Conservation (phyloP, 805 yeast species). For the Danielia oregonensis region DNA sequence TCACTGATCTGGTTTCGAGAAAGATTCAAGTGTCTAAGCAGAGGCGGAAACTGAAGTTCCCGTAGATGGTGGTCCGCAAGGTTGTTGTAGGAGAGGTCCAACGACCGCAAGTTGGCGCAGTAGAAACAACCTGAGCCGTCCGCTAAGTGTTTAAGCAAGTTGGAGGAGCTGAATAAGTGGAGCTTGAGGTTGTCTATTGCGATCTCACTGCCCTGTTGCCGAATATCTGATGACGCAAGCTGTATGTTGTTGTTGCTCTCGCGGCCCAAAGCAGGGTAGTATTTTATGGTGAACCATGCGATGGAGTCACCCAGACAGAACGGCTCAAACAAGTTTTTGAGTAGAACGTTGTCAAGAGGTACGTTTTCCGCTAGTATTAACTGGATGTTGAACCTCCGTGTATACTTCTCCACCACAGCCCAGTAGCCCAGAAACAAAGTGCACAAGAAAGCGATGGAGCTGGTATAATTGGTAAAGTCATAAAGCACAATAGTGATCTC, state of each 20-base stretch:
- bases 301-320: constrained; percentile 11
- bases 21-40: constrained; percentile 19
- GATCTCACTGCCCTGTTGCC: constrained; percentile 3
- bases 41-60: constrained; percentile 17
- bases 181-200: constrained; percentile 14
- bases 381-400: constrained; percentile 14
- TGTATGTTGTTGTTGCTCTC: constrained; percentile 2
- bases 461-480: constrained; percentile 9
- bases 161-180: constrained; percentile 16
- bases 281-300: constrained; percentile 14
- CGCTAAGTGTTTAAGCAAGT: constrained; percentile 10
- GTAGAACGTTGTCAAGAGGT: constrained; percentile 5
- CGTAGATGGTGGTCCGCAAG: constrained; percentile 18
- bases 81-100: constrained; percentile 28
- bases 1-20: constrained; percentile 23
- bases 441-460: constrained; percentile 5
- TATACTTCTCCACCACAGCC: constrained; percentile 9
- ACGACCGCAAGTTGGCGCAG: constrained; percentile 12
- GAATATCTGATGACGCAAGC: neutral
- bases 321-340: constrained; percentile 12
- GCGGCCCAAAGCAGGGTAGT: constrained; percentile 7
- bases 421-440: constrained; percentile 8
- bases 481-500: constrained; percentile 14
- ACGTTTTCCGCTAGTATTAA: constrained; percentile 11
- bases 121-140: constrained; percentile 5